Percentiles rank a stretch among this genome's conserved stretches.
phyloP scores from a whole-genome alignment of 1,284 basidiomycete genomes.

The Violaceomyces palustris region DNA sequence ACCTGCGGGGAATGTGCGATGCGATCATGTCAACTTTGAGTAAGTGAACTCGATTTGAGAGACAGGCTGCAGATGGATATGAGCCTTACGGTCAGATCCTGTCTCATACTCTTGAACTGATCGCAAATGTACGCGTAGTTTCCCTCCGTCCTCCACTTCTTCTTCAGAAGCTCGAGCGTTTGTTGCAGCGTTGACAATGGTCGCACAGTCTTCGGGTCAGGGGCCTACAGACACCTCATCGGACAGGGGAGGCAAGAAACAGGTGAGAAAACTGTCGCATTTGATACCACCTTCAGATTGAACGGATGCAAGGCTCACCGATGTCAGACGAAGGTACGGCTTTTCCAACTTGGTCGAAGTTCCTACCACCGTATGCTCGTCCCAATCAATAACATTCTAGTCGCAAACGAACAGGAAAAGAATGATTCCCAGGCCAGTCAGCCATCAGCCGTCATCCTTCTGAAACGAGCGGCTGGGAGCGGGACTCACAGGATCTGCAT shows the following conservation, averaged over 20 bases:
- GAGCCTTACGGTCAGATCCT: constrained; percentile 86
- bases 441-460: too few relatives aligned
- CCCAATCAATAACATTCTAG: constrained; percentile 95
- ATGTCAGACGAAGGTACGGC: constrained; percentile 88
- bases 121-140: constrained; percentile 93
- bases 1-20: constrained; percentile 59
- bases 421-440: background rate
- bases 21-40: too few relatives aligned
- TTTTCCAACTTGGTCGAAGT: constrained; percentile 85
- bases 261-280: too few relatives aligned
- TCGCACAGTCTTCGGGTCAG: constrained; percentile 87
- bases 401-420: background rate
- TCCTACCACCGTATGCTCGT: constrained; percentile 88
- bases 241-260: constrained; percentile 55
- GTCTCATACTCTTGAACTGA: constrained; percentile 94
- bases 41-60: constrained; percentile 12
- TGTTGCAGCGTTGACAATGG: constrained; percentile 77
- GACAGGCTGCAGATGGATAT: background rate
- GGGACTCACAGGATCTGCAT: too few relatives aligned
- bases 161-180: constrained; percentile 81
- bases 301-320: too few relatives aligned
- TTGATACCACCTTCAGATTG: too few relatives aligned
- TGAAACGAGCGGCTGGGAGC: too few relatives aligned
- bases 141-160: constrained; percentile 75
- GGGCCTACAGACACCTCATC: constrained; percentile 62